Evolutionary conservation across 805 yeast genomes (phyloP), one percentile per base, ranked within the genome.

Genomic region (Metschnikowia cerradonensis): DNA sequence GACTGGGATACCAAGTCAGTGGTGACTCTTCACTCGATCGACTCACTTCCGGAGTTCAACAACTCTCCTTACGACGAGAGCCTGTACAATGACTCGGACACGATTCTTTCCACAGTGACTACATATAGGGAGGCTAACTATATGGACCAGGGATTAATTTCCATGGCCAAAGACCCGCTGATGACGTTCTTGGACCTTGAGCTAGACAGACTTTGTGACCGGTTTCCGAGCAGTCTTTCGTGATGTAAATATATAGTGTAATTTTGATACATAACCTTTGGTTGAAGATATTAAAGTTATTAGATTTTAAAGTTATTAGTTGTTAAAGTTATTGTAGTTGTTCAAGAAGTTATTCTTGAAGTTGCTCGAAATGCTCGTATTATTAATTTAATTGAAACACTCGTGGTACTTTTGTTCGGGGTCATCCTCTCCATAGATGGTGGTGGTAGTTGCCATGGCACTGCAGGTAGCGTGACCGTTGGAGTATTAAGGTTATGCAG

Each of bases 41-140:
- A 48, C 41, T 53, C 56, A 33, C 51, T 49, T 39, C 49, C 52
- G 1, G 51, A 50, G n/a, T n/a, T 35, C 10, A 47, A 53, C 3
- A 37, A 30, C 20, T 53, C 55, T 6, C 55, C 54, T 4, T 46
- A 42, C 33, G 50, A 52, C 6, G 45, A 48, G 4, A 47, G 51
- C 3, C 44, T 59, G 47, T 58, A 65, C 48, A 64, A 58, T 47
- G 67, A 62, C 42, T 68, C 73, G 34, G 58, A 63, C 48, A 56
- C 52, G 44, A 57, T 64, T 3, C 51, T 70, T 19, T 67, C 73
- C 2, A 69, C 75, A 1, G 55, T 55, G 20, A 67, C 66, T 10
- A 69, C 72, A 11, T 56, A 60, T 37, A 49, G 47, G 26, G 61
- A 50, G 7, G 51, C 52, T 2, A 59, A 55, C 15, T 40, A 42